Percentiles rank a stretch among this genome's conserved stretches.
phyloP scores from a whole-genome alignment of 192 early-diverging fungal genomes.

The Podila epicladia region DNA sequence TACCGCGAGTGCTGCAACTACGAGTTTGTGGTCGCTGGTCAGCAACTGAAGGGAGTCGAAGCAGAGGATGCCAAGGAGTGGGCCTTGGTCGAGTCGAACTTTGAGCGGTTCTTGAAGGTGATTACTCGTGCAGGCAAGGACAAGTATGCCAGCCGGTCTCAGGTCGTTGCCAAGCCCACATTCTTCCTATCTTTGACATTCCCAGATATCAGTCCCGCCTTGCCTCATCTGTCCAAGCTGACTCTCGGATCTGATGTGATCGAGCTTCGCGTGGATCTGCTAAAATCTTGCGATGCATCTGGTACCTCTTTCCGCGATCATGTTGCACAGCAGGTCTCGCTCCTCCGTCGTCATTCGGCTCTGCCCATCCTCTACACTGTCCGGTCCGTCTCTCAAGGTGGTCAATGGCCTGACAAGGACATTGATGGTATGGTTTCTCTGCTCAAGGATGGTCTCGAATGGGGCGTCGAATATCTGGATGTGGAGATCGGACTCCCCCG shows the following conservation, averaged over 20 bases:
- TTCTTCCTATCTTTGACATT: slow-evolving; percentile 92
- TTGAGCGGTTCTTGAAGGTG: slow-evolving; percentile 74
- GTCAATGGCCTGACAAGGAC: slow-evolving; percentile 77
- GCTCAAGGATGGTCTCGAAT: slow-evolving; percentile 72
- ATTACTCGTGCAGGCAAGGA: slow-evolving; percentile 58
- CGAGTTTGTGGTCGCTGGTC: slow-evolving; percentile 81
- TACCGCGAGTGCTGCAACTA: slow-evolving; percentile 83
- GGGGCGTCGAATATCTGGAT: slow-evolving; percentile 97
- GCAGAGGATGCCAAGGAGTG: slow-evolving; percentile 66
- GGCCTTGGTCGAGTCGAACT: slow-evolving; percentile 79
- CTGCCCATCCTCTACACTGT: slow-evolving; percentile 96
- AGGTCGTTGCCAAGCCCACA: slow-evolving; percentile 57
- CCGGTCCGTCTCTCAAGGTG: slow-evolving; percentile 87
- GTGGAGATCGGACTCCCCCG: slow-evolving; percentile 72
- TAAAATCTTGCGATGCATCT: slow-evolving; percentile 57
- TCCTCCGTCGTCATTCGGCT: slow-evolving; percentile 72
- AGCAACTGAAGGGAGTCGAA: slow-evolving; percentile 54
- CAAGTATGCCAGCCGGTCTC: slow-evolving; percentile 16
- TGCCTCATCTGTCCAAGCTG: slow-evolving; percentile 66
- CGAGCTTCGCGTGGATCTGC: slow-evolving; percentile 93
- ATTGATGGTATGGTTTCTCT: slow-evolving; percentile 71
- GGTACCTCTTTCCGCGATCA: slow-evolving; percentile 61
- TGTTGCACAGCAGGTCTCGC: slow-evolving; percentile 80
- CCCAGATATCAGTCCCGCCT: slow-evolving; percentile 63
- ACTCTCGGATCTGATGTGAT: slow-evolving; percentile 87